Conservation (phyloP, 2,329 filamentous ascomycete genomes). For the Exophiala spinifera region DNA sequence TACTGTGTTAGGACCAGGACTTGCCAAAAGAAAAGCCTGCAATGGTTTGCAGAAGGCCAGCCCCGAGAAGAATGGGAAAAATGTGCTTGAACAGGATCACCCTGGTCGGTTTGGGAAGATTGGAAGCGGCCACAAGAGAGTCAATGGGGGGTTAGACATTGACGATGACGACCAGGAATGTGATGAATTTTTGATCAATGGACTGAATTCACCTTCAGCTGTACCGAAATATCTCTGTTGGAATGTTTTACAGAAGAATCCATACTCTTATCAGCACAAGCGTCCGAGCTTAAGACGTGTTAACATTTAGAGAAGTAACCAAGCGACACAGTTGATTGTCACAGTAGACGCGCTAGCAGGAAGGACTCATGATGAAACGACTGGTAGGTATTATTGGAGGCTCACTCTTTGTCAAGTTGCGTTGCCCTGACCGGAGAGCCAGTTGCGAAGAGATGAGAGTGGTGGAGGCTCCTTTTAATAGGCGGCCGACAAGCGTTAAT, state of each 20-base stretch:
- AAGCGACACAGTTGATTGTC: not conserved
- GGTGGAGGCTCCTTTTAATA: not conserved
- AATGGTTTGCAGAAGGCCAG: no score
- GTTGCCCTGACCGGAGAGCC: not conserved
- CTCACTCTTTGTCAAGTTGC: not conserved
- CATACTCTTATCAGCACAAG: not conserved
- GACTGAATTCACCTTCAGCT: not conserved
- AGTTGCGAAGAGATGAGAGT: not conserved
- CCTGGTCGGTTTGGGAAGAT: not conserved
- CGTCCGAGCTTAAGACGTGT: not conserved
- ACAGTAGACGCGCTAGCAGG: not conserved
- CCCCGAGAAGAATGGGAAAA: no score
- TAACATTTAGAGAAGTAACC: not conserved
- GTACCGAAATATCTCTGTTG: not conserved
- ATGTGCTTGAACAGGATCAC: not conserved
- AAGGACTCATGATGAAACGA: not conserved
- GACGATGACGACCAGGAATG: not conserved
- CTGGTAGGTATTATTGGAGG: not conserved
- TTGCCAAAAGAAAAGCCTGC: no score
- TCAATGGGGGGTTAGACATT: not conserved
- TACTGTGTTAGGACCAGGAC: not conserved
- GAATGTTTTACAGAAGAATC: not conserved
- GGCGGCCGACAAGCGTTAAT: not conserved
- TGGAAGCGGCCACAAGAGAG: not conserved
- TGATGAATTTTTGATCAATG: not conserved